Base-by-base conservation (phyloP, 257 asterid genomes). In the Solanum chmielewskii region DNA sequence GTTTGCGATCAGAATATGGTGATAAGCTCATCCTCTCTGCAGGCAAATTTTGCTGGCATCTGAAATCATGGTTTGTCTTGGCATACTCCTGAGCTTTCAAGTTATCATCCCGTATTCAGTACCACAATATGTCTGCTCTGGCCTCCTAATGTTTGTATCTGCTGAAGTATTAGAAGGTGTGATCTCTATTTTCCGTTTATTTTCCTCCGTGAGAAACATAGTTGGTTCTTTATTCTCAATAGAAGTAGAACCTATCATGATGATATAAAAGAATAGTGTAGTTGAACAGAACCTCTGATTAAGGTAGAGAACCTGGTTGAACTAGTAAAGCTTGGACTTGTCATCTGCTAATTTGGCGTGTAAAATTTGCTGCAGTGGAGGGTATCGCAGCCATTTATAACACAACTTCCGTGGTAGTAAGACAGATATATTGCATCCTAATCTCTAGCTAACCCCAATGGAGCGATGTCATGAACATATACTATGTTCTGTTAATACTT, bases 111-210 rank as follows among this genome's bases (percentile, higher is more conserved):
- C 96, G 9, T 95, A 95, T 87, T 92, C 98, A 0, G 94, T 90
- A 60, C 95, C 95, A 7, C 98, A 94, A 83, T 95, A 95, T 13
- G 92, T 95, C 42, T 77, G 90, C 83, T 95, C 97, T 35, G 98
- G 95, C 56, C 88, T 95, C 62, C 87, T 95, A 33, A 91, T 95
- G 62, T 95, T 95, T 44, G 98, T 95, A 31, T 94, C 96, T 5
- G 98, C 98, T 87, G 97, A 93, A 93, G 98, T 95, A 88, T 91
- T 95, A n/a, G 98, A 95, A 93, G 97, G 98, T 93, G 35, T 56
- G 80, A 70, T 68, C 83, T 29, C 70, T 47, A 47, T 49, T 80
- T 60, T 68, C 25, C 11, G 18, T 52, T 85, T 29, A 42, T 68
- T 69, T 85, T 45, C 66, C 77, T 80, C 68, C 84, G 3, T 29